These are phyloP conservation scores for Moricandia moricandioides DNA, from an alignment of 345 rosid genomes.

Conservation along the genomic window DNA sequence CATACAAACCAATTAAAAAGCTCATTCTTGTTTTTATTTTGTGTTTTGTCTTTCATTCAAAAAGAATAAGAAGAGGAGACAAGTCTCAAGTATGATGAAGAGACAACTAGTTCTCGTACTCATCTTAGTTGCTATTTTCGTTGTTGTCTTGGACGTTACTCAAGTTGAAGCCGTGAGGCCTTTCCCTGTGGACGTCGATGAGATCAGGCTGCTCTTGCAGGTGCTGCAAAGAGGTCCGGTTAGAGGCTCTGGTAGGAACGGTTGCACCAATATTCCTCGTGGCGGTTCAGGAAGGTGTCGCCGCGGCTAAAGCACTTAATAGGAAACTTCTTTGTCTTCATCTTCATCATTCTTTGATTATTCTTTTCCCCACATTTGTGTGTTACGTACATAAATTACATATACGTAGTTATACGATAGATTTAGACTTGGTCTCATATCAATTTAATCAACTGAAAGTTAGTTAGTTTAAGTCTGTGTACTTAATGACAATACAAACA, in stretches of 20 bases:
- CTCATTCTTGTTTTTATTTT: slow-evolving; percentile 7
- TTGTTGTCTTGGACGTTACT: slow-evolving; percentile 17
- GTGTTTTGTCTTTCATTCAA: background rate
- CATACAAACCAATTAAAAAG: slow-evolving; percentile 17
- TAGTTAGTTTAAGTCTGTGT: background rate
- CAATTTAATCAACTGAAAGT: background rate
- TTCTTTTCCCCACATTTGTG: slow-evolving; percentile 12
- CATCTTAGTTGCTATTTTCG: slow-evolving; percentile 13
- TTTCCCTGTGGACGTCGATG: slow-evolving; percentile 28
- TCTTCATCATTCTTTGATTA: slow-evolving; percentile 25
- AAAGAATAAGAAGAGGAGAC: background rate
- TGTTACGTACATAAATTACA: slow-evolving; percentile 27
- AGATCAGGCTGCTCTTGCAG: slow-evolving; percentile 24
- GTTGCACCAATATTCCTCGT: slow-evolving; percentile 33
- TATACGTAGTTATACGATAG: slow-evolving; percentile 19
- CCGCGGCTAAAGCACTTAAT: slow-evolving; percentile 11
- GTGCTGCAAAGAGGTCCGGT: slow-evolving; percentile 31
- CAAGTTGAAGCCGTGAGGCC: slow-evolving; percentile 37
- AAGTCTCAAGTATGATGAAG: slow-evolving; percentile 6
- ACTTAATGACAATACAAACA: background rate
- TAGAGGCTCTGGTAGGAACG: slow-evolving; percentile 29
- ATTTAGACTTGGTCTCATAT: slow-evolving; percentile 8
- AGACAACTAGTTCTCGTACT: slow-evolving; percentile 28
- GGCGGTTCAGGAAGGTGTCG: slow-evolving; percentile 28
- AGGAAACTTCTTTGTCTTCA: background rate